Evolutionary conservation across 495 filamentous ascomycete genomes (phyloP).

Genomic region (Bathelium albidoporum): DNA sequence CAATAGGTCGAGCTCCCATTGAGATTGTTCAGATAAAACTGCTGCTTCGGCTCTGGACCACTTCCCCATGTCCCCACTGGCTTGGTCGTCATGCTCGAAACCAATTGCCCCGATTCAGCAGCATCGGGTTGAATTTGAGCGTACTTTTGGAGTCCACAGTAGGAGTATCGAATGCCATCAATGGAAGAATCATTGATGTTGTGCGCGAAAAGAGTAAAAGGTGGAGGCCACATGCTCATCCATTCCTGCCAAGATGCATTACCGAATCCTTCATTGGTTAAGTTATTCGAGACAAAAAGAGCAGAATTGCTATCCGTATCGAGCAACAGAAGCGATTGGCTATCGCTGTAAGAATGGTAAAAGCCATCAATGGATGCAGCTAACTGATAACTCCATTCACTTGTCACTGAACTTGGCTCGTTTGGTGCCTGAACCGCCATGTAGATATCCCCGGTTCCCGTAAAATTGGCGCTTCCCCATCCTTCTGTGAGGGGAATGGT

Average conservation of each 20-base stretch:
- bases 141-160: slow-evolving; percentile 42
- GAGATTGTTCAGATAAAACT: slow-evolving; percentile 71
- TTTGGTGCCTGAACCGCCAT: slow-evolving; percentile 63
- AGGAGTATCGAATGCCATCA: slow-evolving; percentile 50
- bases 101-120: slow-evolving; percentile 25
- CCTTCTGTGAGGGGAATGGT: slow-evolving; percentile 43
- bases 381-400: slow-evolving; percentile 64
- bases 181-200: slow-evolving; percentile 48
- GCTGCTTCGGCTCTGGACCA: slow-evolving; percentile 59
- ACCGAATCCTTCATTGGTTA: slow-evolving; percentile 40
- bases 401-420: slow-evolving; percentile 42
- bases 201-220: slow-evolving; percentile 72
- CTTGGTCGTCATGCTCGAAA: slow-evolving; percentile 54
- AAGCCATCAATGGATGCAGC: slow-evolving; percentile 68
- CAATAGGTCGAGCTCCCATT: slow-evolving; percentile 59
- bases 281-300: slow-evolving; percentile 62
- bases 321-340: slow-evolving; percentile 48
- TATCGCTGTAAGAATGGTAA: slow-evolving; percentile 51
- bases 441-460: slow-evolving; percentile 53
- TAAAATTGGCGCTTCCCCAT: slow-evolving; percentile 47
- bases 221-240: slow-evolving; percentile 45
- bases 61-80: slow-evolving; percentile 27
- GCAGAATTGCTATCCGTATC: slow-evolving; percentile 73
- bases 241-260: slow-evolving; percentile 39
- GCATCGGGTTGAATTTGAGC: slow-evolving; percentile 52